These are phyloP conservation scores for Lepiota subincarnata DNA, from an alignment of 768 basidiomycete genomes.

Conservation along the genomic window DNA sequence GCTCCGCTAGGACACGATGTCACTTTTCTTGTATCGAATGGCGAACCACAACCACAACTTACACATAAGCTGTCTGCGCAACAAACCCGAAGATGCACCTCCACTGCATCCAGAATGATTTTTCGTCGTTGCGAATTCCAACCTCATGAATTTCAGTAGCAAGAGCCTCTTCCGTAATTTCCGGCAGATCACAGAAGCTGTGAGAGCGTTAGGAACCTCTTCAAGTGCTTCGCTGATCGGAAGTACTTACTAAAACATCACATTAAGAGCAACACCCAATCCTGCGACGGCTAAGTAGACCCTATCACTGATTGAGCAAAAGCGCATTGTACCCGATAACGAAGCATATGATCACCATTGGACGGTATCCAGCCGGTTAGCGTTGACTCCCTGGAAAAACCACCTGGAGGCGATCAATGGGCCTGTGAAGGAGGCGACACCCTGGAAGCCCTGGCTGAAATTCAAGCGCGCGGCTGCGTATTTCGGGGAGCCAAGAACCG, in stretches of 20 bases:
- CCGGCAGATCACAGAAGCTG: conserved; percentile 63
- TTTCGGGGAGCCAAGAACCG: conserved; percentile 62
- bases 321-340: background rate
- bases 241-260: conserved; percentile 54
- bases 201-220: conserved; percentile 4
- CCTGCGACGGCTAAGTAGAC: conserved; percentile 63
- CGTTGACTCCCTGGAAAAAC: conserved; percentile 69
- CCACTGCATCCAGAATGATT: conserved; percentile 67
- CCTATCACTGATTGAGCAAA: conserved; percentile 29
- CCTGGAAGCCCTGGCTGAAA: conserved; percentile 79
- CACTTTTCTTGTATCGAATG: background rate
- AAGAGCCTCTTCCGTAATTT: conserved; percentile 67
- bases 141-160: conserved; percentile 39
- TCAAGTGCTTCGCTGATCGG: background rate
- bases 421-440: conserved; percentile 67
- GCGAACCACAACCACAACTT: conserved; percentile 20
- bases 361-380: conserved; percentile 56
- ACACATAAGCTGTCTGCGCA: conserved; percentile 67
- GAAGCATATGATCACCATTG: conserved; percentile 44
- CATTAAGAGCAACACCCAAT: conserved; percentile 57
- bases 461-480: conserved; percentile 74
- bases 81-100: conserved; percentile 70
- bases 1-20: conserved; percentile 38
- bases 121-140: conserved; percentile 36
- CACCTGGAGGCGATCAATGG: conserved; percentile 72